Base-by-base conservation (phyloP, 495 filamentous ascomycete species). In the Hamigera avellanea region DNA sequence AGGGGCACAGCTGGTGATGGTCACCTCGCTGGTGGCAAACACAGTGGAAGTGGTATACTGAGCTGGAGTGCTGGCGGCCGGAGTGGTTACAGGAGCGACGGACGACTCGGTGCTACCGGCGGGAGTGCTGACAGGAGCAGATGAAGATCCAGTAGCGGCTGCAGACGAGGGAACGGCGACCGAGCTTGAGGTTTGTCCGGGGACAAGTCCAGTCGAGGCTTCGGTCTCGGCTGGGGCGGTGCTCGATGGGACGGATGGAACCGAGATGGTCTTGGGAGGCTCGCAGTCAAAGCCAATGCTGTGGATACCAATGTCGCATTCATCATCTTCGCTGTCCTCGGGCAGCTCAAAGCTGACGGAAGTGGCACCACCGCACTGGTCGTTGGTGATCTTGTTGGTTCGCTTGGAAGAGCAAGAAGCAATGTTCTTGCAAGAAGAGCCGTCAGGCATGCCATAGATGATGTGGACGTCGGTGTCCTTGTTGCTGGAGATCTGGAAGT, bases 361-460 rank as follows among this genome's bases (percentile, higher is more conserved):
- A 50, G 69, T 81, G 39, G 88, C 88, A 61, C 88, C 87, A 70
- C 87, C 89, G 56, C 88, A 95, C 66, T 94, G 86, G 41, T 67
- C 73, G 68, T 94, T 94, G 57, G 69, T 56, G 44, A 94, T 67
- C 35, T 64, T 70, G 34, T 82, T 83, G 16, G 64, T 23, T 4
- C 21, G 5, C 21, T 23, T 63, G 32, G 72, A 59, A 35, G 63
- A 67, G 71, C 83, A 91, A 19, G 59, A 46, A 37, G 70, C 63
- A 26, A 69, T 75, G 56, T 86, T 78, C 58, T 78, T 83, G 75
- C 89, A 95, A 39, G 61, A 72, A 27, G 74, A 76, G 39, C 78
- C 80, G 53, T 86, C 81, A 2, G 77, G 72, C 83, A 93, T 88
- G 49, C 64, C 65, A 60, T 86, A 93, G 65, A 82, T 70, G 61